Evolutionary conservation across 371 early-diverging fungal species (phyloP).

Genomic region (Dinochytrium kinnereticum): DNA sequence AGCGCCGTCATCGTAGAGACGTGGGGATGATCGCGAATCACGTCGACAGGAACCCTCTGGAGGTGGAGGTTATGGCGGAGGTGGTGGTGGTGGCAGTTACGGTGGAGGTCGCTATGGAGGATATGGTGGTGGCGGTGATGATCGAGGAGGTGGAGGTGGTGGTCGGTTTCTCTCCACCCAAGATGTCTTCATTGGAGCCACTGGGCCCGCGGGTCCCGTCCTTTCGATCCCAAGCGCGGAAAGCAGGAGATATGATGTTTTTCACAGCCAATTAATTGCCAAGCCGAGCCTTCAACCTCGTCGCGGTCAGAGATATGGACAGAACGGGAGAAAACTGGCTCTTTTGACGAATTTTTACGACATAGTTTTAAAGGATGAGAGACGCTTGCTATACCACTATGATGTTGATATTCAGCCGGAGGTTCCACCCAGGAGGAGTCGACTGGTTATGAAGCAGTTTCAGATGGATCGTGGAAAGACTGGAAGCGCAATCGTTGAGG

Average conservation of each 20-base stretch:
- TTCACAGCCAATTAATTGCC: slow-evolving; percentile 10
- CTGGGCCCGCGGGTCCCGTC: neutral
- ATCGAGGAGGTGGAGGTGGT: neutral
- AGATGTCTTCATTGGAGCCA: neutral
- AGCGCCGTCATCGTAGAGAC: too few species aligned
- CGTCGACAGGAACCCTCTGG: too few species aligned
- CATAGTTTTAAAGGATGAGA: slow-evolving; percentile 19
- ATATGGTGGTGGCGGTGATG: neutral
- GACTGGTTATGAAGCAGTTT: slow-evolving; percentile 34
- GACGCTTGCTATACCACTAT: slow-evolving; percentile 24
- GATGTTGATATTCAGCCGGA: slow-evolving; percentile 38
- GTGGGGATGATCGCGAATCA: too few species aligned
- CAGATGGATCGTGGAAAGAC: slow-evolving; percentile 11
- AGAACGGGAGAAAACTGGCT: slow-evolving; percentile 24
- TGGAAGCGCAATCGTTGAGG: too few species aligned
- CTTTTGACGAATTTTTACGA: slow-evolving; percentile 32
- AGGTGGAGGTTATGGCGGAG: too few species aligned
- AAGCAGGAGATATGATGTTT: neutral
- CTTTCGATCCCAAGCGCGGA: neutral
- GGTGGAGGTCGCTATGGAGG: neutral
- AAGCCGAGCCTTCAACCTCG: slow-evolving; percentile 18
- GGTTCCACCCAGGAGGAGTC: slow-evolving; percentile 30
- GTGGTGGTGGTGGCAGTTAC: neutral
- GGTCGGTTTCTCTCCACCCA: neutral
- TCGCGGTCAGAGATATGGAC: slow-evolving; percentile 26